Evolutionary conservation across 306 rosid genomes (phyloP).

Genomic region (Delonix regia): DNA sequence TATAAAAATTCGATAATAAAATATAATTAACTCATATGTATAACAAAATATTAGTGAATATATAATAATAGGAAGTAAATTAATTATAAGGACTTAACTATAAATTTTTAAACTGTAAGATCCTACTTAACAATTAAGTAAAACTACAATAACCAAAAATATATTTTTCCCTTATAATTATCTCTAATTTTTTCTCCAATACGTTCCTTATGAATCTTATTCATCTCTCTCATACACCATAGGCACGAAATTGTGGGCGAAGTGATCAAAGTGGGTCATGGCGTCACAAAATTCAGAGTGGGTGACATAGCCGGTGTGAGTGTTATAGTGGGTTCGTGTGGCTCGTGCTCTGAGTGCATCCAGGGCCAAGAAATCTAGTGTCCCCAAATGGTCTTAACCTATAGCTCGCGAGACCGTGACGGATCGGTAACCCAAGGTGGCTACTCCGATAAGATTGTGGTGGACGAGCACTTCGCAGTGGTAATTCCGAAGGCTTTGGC

Average conservation of each 20-base stretch:
- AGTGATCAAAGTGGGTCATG: conserved; percentile 46
- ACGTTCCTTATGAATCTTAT: background rate
- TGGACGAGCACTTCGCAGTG: conserved; percentile 32
- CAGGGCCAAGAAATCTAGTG: conserved; percentile 42
- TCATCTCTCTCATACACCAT: background rate
- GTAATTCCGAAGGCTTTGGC: conserved; percentile 37
- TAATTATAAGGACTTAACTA: too few species aligned
- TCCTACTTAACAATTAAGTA: too few species aligned
- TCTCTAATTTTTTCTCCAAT: too few species aligned
- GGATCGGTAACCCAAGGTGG: conserved; percentile 53
- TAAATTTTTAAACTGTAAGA: too few species aligned
- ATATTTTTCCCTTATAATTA: too few species aligned
- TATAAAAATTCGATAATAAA: too few species aligned
- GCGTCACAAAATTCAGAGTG: conserved; percentile 38
- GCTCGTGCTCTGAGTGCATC: conserved; percentile 41
- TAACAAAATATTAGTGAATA: too few species aligned
- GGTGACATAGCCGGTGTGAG: conserved; percentile 58
- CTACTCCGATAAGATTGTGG: conserved; percentile 42
- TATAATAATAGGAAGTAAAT: too few species aligned
- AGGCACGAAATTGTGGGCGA: conserved; percentile 59
- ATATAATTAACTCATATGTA: too few species aligned
- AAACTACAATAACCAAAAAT: too few species aligned
- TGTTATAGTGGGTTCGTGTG: conserved; percentile 42
- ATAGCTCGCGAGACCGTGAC: conserved; percentile 31
- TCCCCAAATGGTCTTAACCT: conserved; percentile 39